Evolutionary conservation across 163 green algal species (phyloP).

Genomic region (Scenedesmus sp.): DNA sequence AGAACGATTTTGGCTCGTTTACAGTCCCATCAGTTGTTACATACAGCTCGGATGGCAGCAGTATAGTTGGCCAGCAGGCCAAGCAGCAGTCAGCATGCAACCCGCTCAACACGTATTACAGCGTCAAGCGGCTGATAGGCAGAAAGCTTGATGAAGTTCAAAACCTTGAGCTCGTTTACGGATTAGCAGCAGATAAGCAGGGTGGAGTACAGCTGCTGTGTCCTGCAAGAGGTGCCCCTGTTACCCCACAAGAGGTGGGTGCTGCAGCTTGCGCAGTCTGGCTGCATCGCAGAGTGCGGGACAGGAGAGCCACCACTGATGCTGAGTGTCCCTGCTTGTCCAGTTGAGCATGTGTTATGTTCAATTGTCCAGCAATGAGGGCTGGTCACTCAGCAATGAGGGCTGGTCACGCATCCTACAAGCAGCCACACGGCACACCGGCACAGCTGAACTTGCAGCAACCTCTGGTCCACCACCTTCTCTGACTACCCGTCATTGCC

Average conservation of each 20-base stretch:
- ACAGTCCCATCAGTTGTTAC: conserved; percentile 46
- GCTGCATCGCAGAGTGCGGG: conserved; percentile 64
- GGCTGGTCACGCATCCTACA: background rate
- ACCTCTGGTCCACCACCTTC: background rate
- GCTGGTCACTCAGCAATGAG: too few relatives aligned
- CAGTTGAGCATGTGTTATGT: too few relatives aligned
- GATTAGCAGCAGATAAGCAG: background rate
- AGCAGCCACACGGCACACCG: too few relatives aligned
- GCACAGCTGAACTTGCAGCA: background rate
- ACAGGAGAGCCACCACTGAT: too few relatives aligned
- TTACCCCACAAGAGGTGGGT: conserved; percentile 41
- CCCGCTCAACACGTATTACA: conserved; percentile 67
- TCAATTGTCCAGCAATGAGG: too few relatives aligned
- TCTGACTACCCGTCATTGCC: background rate
- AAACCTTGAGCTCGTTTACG: background rate
- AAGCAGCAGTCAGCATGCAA: conserved; percentile 29
- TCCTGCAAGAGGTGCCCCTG: background rate
- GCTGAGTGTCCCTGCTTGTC: too few relatives aligned
- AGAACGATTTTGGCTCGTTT: background rate
- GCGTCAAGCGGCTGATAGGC: conserved; percentile 87
- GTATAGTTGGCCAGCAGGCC: conserved; percentile 21
- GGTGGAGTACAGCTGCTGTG: conserved; percentile 40
- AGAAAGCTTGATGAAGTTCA: conserved; percentile 44
- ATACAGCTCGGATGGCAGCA: background rate
- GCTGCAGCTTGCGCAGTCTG: conserved; percentile 47